These are phyloP conservation scores for Echinochloa phyllopogon DNA, from an alignment of 176 grass and related monocot species.

Conservation along the genomic window DNA sequence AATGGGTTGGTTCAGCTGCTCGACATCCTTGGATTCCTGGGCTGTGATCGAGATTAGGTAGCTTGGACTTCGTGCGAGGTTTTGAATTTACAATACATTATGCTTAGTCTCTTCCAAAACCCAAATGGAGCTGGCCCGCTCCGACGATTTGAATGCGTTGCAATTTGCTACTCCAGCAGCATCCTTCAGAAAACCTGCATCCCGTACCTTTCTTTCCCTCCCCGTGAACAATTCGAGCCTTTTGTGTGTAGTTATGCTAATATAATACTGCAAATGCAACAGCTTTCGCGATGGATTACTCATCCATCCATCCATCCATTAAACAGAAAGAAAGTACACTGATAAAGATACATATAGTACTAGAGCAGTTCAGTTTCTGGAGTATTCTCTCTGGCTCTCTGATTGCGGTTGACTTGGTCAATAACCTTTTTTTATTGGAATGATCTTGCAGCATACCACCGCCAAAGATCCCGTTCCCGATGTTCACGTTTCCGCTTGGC, in stretches of 20 bases:
- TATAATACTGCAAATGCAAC: neutral
- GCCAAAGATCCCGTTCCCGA: conserved; percentile 78
- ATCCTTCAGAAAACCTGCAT: neutral
- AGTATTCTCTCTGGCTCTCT: neutral
- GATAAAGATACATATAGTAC: neutral
- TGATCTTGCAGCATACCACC: conserved; percentile 49
- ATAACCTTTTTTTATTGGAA: neutral
- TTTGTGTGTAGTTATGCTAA: neutral
- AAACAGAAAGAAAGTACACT: neutral
- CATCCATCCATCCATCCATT: neutral
- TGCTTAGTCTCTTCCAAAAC: neutral
- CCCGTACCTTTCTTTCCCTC: neutral
- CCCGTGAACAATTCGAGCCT: neutral
- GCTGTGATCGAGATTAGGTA: conserved; percentile 37
- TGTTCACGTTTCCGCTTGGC: conserved; percentile 64
- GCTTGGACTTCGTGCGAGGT: conserved; percentile 4
- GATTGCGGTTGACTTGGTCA: neutral
- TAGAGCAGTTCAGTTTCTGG: neutral
- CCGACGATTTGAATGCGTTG: neutral
- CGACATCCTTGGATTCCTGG: conserved; percentile 3
- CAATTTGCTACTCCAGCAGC: neutral
- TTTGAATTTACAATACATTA: neutral
- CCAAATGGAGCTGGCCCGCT: neutral
- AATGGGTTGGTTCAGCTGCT: conserved; percentile 23
- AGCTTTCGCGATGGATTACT: neutral